Conservation (phyloP, 371 early-diverging fungal species). For the Choanephora cucurbitarum region DNA sequence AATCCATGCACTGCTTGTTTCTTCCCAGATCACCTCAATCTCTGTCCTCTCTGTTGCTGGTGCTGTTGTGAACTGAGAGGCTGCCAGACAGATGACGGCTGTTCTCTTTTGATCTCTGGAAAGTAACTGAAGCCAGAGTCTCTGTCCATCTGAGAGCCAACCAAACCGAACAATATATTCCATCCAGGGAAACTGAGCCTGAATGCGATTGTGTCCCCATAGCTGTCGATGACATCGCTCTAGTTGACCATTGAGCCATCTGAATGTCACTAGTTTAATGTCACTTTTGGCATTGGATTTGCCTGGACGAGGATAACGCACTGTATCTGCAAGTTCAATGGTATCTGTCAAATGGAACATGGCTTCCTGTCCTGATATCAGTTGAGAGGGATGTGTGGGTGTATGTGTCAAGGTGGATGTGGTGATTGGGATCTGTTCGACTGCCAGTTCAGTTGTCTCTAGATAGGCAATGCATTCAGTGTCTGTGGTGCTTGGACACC, state of each 20-base stretch:
- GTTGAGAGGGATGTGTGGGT: not conserved
- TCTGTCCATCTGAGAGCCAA: conserved; percentile 68
- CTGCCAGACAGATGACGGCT: conserved; percentile 32
- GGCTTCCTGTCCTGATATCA: too few relatives aligned
- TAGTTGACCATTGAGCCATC: not conserved
- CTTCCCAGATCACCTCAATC: conserved; percentile 59
- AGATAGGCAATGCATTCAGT: conserved; percentile 61
- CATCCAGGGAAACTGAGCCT: conserved; percentile 66
- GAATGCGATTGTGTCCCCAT: conserved; percentile 39
- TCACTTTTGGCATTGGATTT: conserved; percentile 62
- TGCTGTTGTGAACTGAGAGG: conserved; percentile 49
- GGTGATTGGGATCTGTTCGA: conserved; percentile 57
- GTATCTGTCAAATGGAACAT: not conserved
- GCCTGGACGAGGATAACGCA: conserved; percentile 69
- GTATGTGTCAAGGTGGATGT: conserved; percentile 38
- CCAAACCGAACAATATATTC: conserved; percentile 80
- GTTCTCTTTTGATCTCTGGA: conserved; percentile 65
- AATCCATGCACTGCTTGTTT: conserved; percentile 62
- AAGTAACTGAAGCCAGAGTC: conserved; percentile 75
- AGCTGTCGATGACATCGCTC: conserved; percentile 50
- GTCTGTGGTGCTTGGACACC: conserved; percentile 45
- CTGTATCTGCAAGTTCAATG: conserved; percentile 3
- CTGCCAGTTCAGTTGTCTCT: conserved; percentile 64
- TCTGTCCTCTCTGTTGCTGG: conserved; percentile 12
- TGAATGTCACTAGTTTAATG: conserved; percentile 63